Evolutionary conservation across 768 basidiomycete genomes (phyloP).

Genomic region (button mushroom (Agaricus bisporus)): DNA sequence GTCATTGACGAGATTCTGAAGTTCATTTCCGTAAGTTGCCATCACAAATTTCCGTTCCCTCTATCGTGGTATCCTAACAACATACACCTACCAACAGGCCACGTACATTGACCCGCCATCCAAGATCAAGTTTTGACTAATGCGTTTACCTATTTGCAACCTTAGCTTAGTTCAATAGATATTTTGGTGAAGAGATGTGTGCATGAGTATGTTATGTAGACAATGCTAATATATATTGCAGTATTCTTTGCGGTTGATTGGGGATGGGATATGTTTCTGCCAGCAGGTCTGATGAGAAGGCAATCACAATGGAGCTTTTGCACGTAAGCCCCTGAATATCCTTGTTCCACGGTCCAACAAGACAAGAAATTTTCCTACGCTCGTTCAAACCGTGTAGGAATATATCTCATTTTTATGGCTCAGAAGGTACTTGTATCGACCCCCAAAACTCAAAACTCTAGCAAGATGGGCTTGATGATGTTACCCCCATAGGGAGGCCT

Average conservation of each 20-base stretch:
- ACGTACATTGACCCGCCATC: slow-evolving; percentile 53
- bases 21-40: slow-evolving; percentile 57
- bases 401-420: not conserved
- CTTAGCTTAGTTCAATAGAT: not conserved
- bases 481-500: no score
- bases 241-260: not conserved
- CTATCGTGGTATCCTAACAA: not conserved
- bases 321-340: no score
- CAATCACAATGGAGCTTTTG: no score
- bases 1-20: slow-evolving; percentile 90
- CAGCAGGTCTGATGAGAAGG: no score
- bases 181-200: not conserved
- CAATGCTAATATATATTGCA: not conserved
- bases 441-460: no score
- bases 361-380: no score
- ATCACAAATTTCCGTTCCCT: not conserved
- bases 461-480: no score
- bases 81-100: slow-evolving; percentile 28
- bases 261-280: not conserved
- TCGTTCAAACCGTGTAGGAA: not conserved
- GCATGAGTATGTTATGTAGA: not conserved
- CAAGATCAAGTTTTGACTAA: slow-evolving; percentile 43
- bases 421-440: no score
- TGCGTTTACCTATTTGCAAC: not conserved
- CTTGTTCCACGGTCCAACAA: no score